Evolutionary conservation across 2,329 filamentous ascomycete species (phyloP), one percentile per base, ranked within the genome.

Genomic region (Tolypocladium paradoxum): DNA sequence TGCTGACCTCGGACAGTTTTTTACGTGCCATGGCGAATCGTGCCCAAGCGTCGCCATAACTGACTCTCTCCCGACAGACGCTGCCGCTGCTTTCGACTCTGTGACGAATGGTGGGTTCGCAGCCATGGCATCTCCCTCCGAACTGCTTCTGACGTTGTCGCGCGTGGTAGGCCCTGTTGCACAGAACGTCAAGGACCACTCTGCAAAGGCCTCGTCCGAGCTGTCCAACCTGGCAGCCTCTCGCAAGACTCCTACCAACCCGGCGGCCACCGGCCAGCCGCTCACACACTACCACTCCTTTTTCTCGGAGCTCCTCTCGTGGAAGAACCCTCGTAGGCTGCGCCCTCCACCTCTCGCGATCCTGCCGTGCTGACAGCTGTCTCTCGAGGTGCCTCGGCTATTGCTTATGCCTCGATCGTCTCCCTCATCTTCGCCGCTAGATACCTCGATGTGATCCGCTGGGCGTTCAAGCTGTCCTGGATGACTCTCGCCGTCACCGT

Each of bases 231-330:
- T 83, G 48, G 79, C 79, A 61, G 76, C 76, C 56, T 66, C 79
- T 59, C 79, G 80, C 64, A 74, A 74, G 64, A 78, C 78, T 49
- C 81, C 80, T 52, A 58, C 69, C 50, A 70, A 73, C 54, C 73
- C 74, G 35, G 74, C 81, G 62, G 79, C 78, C 56, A 83, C 79
- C 48, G 81, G 79, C 61, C 81, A 85, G 68, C 77, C 78, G 50
- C 69, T 85, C 64, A 85, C 82, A 55, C 81, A 85, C 69, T 87
- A 86, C 67, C 83, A 87, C 72, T 86, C 82, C 18, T 81, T 86
- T 70, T 87, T 87, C 70, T 79, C 77, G 50, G 81, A 84, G 67
- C 75, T 87, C 54, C 73, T 87, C 56, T 85, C 83, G 60, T 87
- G 84, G 82, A 76, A 84, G 65, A 83, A 84, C 66, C 82, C 82